Percentiles rank a stretch among this genome's conserved stretches.
These are phyloP conservation scores for Ustilago esculenta DNA, from an alignment of 1,284 basidiomycete genomes.

Conservation along the genomic window DNA sequence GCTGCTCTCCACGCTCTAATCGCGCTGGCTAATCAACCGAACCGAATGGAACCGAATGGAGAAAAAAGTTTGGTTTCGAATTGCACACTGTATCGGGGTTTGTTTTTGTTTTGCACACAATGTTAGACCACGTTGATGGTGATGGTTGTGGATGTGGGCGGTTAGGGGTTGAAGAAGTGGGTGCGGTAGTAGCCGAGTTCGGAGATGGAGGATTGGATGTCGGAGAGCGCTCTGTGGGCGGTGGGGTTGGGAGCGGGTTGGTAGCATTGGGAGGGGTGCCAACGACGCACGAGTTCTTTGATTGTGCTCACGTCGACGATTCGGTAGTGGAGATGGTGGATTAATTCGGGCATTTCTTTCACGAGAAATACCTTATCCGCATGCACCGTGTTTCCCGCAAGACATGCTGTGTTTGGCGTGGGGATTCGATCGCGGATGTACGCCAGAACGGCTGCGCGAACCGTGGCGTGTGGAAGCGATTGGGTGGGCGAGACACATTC, in stretches of 20 bases:
- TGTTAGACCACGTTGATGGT: too few relatives aligned
- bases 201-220: constrained; percentile 78
- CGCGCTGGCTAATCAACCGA: too few relatives aligned
- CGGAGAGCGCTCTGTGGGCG: constrained; percentile 75
- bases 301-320: constrained; percentile 72
- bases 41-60: too few relatives aligned
- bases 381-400: constrained; percentile 84
- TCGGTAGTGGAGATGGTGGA: constrained; percentile 69
- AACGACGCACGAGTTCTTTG: constrained; percentile 81
- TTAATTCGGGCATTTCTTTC: constrained; percentile 77
- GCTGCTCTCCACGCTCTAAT: constrained; percentile 20
- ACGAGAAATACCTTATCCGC: constrained; percentile 78
- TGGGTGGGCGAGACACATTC: constrained; percentile 36
- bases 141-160: too few relatives aligned
- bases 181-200: constrained; percentile 70
- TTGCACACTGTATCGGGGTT: too few relatives aligned
- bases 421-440: constrained; percentile 70
- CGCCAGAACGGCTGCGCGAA: constrained; percentile 67
- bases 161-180: constrained; percentile 22
- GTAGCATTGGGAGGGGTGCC: constrained; percentile 74
- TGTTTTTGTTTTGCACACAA: too few relatives aligned
- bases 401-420: constrained; percentile 71
- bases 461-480: constrained; percentile 66
- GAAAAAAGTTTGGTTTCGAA: too few relatives aligned
- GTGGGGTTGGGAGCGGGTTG: not conserved